phyloP scores from a whole-genome alignment of 306 rosid genomes.

The Gynostemma pentaphyllum region DNA sequence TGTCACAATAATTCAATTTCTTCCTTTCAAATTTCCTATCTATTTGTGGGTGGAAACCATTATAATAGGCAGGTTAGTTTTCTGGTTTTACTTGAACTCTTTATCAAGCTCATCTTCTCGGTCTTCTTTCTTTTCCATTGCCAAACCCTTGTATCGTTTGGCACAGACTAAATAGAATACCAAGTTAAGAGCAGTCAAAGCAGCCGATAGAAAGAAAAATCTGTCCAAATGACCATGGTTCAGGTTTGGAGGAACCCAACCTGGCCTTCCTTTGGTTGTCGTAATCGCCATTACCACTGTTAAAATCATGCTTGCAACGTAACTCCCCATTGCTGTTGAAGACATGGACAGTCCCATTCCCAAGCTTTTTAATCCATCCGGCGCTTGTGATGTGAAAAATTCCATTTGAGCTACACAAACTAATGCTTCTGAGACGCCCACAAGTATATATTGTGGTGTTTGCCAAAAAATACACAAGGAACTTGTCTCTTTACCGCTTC shows the following conservation, averaged over 20 bases:
- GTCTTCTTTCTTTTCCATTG: conserved; percentile 20
- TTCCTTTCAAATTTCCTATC: too few species aligned
- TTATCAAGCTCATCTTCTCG: conserved; percentile 12
- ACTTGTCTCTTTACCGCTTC: conserved; percentile 23
- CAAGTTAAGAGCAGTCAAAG: conserved; percentile 30
- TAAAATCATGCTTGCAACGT: conserved; percentile 34
- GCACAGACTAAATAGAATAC: conserved; percentile 29
- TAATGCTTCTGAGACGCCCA: conserved; percentile 44
- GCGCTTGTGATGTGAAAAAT: conserved; percentile 37
- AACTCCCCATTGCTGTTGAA: conserved; percentile 44
- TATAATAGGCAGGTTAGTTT: too few species aligned
- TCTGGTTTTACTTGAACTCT: background rate
- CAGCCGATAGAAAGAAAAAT: conserved; percentile 43
- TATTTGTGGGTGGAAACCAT: too few species aligned
- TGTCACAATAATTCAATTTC: too few species aligned
- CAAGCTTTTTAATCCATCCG: conserved; percentile 42
- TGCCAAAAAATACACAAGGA: conserved; percentile 52
- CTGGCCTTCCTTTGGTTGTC: conserved; percentile 25
- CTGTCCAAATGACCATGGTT: conserved; percentile 53
- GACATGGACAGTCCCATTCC: conserved; percentile 49
- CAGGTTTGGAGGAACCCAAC: conserved; percentile 53
- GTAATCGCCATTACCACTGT: conserved; percentile 37
- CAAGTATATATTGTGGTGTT: conserved; percentile 43
- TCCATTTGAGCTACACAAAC: conserved; percentile 50
- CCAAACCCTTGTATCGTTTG: conserved; percentile 22